Evolutionary conservation across 164 flowering plant species (phyloP), one percentile per base, ranked within the genome.

Genomic region (Tetrastigma voinierianum): DNA sequence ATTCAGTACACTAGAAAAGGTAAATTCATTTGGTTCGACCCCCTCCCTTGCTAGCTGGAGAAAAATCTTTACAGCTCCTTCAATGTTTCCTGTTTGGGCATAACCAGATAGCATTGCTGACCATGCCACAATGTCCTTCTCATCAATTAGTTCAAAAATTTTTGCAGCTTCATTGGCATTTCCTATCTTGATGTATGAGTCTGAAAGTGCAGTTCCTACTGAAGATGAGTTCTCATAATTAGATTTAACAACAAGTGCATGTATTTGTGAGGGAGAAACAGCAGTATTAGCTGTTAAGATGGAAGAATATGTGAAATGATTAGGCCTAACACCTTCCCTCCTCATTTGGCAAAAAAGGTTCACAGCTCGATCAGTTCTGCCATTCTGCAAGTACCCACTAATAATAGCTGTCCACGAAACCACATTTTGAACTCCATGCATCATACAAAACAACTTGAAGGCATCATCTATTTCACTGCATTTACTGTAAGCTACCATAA

Each of bases 391-490:
- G 71, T 73, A 83, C 57, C 96, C 97, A 54, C 72, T 70, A 49
- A 95, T 90, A 81, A 92, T 84, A 40, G 97, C 93, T 1, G 98
- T 95, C 96, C 98, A 91, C 6, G 96, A 80, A 18, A 90, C 90
- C 59, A 95, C 97, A 72, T 76, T 87, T 58, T 64, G 82, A 69
- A 53, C 21, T 59, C 77, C 81, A 60, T 70, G 59, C 87, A 84
- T 76, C 53, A 59, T 61, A 10, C 67, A 68, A 69, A 94, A 94
- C 73, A 87, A 54, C 57, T 68, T 70, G 15, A 76, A 78, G 14
- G 96, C 89, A 67, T 77, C 86, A 68, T 83, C 85, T 85, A 86
- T 84, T 71, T 75, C 82, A 46, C 73, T 17, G 51, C 87, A 82
- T 77, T 86, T 91, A 58, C 75, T 76, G 46, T 87, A 94, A 56